Evolutionary conservation across 2,329 filamentous ascomycete genomes (phyloP), one percentile per base, ranked within the genome.

Genomic region (Alternaria panax): DNA sequence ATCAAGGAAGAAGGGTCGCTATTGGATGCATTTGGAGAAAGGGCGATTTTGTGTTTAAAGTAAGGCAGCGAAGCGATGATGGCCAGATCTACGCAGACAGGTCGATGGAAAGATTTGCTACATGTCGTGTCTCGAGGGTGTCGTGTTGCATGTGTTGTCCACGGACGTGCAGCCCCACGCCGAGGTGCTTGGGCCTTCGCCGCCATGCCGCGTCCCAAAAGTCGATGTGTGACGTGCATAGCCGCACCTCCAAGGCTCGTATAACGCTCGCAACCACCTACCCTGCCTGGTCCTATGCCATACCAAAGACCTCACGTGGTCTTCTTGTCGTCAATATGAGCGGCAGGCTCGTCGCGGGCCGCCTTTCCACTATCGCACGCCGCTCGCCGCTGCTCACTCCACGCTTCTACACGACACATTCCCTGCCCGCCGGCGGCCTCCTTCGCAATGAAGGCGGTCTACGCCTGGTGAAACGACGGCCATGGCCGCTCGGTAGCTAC

Each of bases 401-500:
- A 82, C 87, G 73, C 81, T 86, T 76, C 32, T 73, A 74, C 57
- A 70, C 70, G n/a, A 71, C 70, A 16, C 68, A 70, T 47, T 69
- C 74, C 38, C 65, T 75, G 40, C 74, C 72, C 53, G 70, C 77
- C 36, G 78, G 78, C 51, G 77, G 77, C 22, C 71, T 79, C n/a
- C 66, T 80, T 16, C 75, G 76, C 40, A 72, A 74, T 34, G 70
- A 75, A 63, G 70, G 72, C 16, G 74, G 74, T 7, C 64, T 75
- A n/a, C 73, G 76, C 43, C 60, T 75, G 12, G 67, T 77, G 30
- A 75, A 76, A 58, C 83, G 85, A 55, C 86, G 89, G 62, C 84
- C 89, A 77, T 95, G 91, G 90, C 89, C 92, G n/a, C 83, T 89
- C 12, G 91, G 90, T 36, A 80, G 85, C 51, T 95, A 92, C 73